Base-by-base conservation (phyloP, 768 basidiomycete species). In the Pisolithus orientalis region DNA sequence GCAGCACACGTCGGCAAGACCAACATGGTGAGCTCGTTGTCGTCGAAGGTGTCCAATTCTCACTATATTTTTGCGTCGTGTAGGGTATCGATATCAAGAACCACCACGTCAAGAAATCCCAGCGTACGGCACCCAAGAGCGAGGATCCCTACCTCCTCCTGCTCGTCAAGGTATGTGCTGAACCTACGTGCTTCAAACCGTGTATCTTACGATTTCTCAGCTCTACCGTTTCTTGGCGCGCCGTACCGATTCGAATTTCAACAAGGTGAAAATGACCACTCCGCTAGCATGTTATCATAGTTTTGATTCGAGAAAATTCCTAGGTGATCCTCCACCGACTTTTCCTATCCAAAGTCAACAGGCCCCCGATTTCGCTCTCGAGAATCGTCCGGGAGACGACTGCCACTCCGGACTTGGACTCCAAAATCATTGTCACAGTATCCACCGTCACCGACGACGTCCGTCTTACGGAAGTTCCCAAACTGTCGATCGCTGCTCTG, bases 51-150 rank as follows among this genome's bases (percentile, higher is more conserved):
- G 63, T 56, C 59, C 45, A 61, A 48, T 44, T 28, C 46, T 42
- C 47, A 62, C 51, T 60, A 49, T 61, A 44, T 67, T 39, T 44
- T 49, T 24, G 25, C 1, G 16, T 24, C 54, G 44, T 38, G 13
- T 69, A 91, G 94, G 94, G 93, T 86, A 95, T 96, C 75, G 94
- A 96, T 77, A 83, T 97, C 75, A 79, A 80, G 72, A 76, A 79
- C 73, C 95, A 98, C 81, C 95, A 99, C 85, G 94, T 96, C 85
- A 95, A 90, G 86, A 97, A 96, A 83, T 84, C 94, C 62, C 77
- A 83, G 67, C 85, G 96, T 59, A 88, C 89, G 62, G 91, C 91
- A 57, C 96, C 96, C 71, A 91, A 90, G 80, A 95, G 92, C 72
- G 92, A 97, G 88, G 96, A 99, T 75, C 95, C 95, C 16, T 98